Percentiles rank a stretch among this genome's conserved stretches.
Conservation (phyloP, 192 early-diverging fungal species). For the Podila epicladia region DNA sequence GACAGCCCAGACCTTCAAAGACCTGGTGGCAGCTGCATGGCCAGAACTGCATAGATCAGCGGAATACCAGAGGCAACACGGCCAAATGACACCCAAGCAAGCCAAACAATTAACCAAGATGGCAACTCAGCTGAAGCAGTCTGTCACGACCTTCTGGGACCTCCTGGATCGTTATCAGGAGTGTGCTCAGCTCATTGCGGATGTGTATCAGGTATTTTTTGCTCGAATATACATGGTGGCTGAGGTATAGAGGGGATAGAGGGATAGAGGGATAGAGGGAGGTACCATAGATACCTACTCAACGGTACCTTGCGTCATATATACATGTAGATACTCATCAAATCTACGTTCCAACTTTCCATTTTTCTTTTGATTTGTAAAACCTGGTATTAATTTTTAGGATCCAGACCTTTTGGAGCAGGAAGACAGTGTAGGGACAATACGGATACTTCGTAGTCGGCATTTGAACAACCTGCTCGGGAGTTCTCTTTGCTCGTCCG, state of each 20-base stretch:
- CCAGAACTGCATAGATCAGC: constrained; percentile 6
- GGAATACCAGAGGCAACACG: background rate
- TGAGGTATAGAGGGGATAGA: background rate
- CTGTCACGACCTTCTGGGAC: constrained; percentile 27
- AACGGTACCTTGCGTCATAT: background rate
- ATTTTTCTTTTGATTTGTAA: background rate
- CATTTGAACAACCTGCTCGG: constrained; percentile 33
- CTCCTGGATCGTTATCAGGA: constrained; percentile 30
- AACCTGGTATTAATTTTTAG: constrained; percentile 8
- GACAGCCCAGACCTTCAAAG: constrained; percentile 19
- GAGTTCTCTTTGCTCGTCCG: constrained; percentile 5
- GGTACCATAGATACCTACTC: background rate
- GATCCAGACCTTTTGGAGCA: constrained; percentile 28
- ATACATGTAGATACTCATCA: background rate
- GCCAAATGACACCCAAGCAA: constrained; percentile 2
- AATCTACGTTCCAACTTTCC: constrained; percentile 1
- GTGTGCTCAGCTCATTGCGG: constrained; percentile 21
- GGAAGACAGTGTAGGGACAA: constrained; percentile 8
- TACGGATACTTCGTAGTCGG: constrained; percentile 35
- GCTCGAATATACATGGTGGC: background rate
- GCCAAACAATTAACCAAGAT: constrained; percentile 20
- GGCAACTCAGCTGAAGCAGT: constrained; percentile 20
- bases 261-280: background rate
- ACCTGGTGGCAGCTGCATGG: constrained; percentile 19
- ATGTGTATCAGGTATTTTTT: constrained; percentile 25